These are phyloP conservation scores for Botrytis elliptica DNA, from an alignment of 2,329 filamentous ascomycete species.

Conservation along the genomic window DNA sequence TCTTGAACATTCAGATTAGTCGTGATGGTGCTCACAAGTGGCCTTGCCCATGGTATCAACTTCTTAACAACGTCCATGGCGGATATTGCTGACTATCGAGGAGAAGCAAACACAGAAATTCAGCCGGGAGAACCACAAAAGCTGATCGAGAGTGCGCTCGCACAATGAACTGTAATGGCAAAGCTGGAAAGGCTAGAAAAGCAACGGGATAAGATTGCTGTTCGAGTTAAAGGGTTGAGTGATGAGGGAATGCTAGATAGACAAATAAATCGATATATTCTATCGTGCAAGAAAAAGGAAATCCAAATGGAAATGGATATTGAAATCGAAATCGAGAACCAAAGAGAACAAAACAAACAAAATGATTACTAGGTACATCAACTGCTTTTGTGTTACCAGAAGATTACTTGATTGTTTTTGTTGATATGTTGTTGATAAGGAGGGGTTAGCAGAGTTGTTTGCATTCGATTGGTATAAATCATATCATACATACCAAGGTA, in stretches of 20 bases:
- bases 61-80: constrained; percentile 26
- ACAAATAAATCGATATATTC: background rate
- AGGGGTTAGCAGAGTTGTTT: background rate
- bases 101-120: background rate
- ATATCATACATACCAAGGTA: background rate
- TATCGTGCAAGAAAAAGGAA: background rate
- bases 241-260: background rate
- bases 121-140: background rate
- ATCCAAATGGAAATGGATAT: too few relatives aligned
- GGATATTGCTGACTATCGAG: constrained; percentile 8
- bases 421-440: background rate
- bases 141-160: background rate
- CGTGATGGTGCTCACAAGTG: constrained; percentile 29
- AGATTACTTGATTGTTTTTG: background rate
- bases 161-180: background rate
- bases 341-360: background rate
- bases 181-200: background rate
- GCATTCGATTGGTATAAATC: background rate
- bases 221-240: background rate
- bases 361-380: background rate
- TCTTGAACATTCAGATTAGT: background rate
- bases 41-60: constrained; percentile 26
- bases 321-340: background rate
- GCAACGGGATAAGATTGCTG: background rate
- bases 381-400: background rate